Percentiles rank a stretch among this genome's conserved stretches.
Conservation (phyloP, 148 eudicot genomes). For the Amaranthus cruentus region DNA sequence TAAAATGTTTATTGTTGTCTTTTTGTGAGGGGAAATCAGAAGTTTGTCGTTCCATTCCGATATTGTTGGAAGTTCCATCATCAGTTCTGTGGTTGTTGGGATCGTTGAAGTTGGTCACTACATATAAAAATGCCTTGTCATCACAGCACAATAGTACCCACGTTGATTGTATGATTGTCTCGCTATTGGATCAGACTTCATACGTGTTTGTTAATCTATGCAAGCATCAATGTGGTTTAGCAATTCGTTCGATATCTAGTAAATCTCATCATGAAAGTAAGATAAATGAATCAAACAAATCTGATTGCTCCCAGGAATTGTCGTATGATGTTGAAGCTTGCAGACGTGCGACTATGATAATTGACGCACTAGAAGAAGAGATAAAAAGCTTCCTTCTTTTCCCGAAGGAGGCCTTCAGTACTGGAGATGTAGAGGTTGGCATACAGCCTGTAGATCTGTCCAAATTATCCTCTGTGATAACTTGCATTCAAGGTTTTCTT, state of each 20-base stretch:
- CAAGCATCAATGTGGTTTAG: constrained; percentile 45
- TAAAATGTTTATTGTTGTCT: constrained; percentile 45
- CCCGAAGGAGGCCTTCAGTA: constrained; percentile 23
- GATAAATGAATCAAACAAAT: constrained; percentile 12
- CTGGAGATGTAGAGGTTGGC: constrained; percentile 15
- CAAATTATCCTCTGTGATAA: constrained; percentile 41
- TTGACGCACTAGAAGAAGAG: constrained; percentile 46
- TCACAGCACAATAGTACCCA: constrained; percentile 33
- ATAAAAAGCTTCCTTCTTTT: constrained; percentile 22
- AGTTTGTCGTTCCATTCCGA: constrained; percentile 29
- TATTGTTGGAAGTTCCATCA: constrained; percentile 38
- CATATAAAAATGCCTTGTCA: constrained; percentile 25
- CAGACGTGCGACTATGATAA: constrained; percentile 35
- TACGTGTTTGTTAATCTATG: constrained; percentile 46
- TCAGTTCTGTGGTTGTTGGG: constrained; percentile 59
- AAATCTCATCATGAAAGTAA: constrained; percentile 14
- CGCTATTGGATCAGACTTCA: constrained; percentile 81
- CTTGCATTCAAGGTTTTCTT: constrained; percentile 66
- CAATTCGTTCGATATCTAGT: constrained; percentile 25
- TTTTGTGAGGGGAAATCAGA: constrained; percentile 43
- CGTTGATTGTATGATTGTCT: constrained; percentile 38
- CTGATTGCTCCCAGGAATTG: constrained; percentile 17
- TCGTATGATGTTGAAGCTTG: constrained; percentile 30
- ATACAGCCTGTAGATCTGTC: constrained; percentile 27
- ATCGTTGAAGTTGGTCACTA: constrained; percentile 46